Evolutionary conservation across 176 grass and related monocot species (phyloP).

Genomic region (Lolium rigidum): DNA sequence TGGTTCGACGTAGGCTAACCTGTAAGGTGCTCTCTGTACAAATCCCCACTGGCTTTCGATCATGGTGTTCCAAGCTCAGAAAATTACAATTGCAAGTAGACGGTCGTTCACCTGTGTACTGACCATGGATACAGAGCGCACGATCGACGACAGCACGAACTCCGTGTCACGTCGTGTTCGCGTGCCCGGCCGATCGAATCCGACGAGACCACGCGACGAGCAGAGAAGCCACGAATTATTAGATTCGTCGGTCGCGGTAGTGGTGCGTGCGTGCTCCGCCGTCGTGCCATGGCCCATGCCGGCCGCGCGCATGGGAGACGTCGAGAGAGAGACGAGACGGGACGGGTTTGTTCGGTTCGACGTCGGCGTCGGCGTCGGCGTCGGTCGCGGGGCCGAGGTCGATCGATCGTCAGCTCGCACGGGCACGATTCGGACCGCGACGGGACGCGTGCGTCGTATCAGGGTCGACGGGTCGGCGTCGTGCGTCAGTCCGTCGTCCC

Average conservation of each 20-base stretch:
- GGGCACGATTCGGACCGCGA: too few species aligned
- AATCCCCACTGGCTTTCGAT: neutral
- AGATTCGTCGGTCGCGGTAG: neutral
- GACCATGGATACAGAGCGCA: neutral
- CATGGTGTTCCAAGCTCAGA: neutral
- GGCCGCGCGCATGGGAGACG: neutral
- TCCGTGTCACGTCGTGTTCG: neutral
- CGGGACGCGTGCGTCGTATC: constrained; percentile 13
- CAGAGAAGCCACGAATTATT: neutral
- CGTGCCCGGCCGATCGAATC: neutral
- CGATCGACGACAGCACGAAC: neutral
- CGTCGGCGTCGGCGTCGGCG: constrained; percentile 46
- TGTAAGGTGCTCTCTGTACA: neutral
- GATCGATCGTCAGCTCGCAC: constrained; percentile 2
- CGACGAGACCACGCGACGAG: neutral
- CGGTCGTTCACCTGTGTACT: neutral
- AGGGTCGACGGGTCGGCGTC: neutral
- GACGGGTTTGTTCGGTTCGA: constrained; percentile 37
- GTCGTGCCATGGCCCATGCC: neutral
- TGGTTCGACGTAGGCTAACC: constrained; percentile 5
- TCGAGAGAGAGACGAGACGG: neutral
- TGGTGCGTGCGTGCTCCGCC: neutral
- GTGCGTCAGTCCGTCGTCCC: neutral
- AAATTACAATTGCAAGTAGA: neutral
- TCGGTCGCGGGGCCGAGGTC: constrained; percentile 32